Percentiles rank a stretch among this genome's conserved stretches.
phyloP scores from a whole-genome alignment of 768 basidiomycete genomes.

The Auriculariales sp. region DNA sequence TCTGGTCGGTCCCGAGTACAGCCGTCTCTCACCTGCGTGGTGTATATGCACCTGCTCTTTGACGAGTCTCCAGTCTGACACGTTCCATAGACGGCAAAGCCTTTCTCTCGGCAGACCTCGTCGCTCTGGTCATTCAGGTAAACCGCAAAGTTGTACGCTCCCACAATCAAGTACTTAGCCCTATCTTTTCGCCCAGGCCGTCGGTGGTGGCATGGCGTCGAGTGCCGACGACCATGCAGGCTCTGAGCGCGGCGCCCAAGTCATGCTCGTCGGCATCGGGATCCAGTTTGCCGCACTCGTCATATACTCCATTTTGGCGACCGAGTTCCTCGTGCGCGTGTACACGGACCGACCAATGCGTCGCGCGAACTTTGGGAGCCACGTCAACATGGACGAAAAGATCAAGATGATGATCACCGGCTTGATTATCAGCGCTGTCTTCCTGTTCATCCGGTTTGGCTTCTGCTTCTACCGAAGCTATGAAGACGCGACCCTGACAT shows the following conservation, averaged over 20 bases:
- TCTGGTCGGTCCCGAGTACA: constrained; percentile 29
- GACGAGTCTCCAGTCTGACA: background rate
- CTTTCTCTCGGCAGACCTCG: constrained; percentile 27
- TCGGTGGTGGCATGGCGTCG: constrained; percentile 45
- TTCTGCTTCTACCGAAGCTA: background rate
- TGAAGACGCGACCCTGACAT: background rate
- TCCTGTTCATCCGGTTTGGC: constrained; percentile 32
- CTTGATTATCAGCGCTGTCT: constrained; percentile 20
- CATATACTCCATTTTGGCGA: constrained; percentile 23
- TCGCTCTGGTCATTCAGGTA: constrained; percentile 48
- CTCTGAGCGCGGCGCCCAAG: constrained; percentile 24
- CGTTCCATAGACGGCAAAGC: constrained; percentile 8
- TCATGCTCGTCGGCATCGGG: constrained; percentile 34
- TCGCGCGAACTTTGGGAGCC: background rate
- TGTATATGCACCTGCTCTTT: background rate
- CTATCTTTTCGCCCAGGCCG: too few species aligned
- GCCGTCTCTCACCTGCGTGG: constrained; percentile 19
- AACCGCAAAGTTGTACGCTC: too few species aligned
- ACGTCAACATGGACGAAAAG: too few species aligned
- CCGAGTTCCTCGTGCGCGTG: constrained; percentile 32
- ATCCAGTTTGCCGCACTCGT: constrained; percentile 24
- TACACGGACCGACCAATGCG: constrained; percentile 15
- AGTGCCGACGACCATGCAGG: constrained; percentile 14
- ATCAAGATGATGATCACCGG: constrained; percentile 21
- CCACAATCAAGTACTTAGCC: too few species aligned